Conservation (phyloP, 495 filamentous ascomycete genomes). For the Trichoderma reesei region DNA sequence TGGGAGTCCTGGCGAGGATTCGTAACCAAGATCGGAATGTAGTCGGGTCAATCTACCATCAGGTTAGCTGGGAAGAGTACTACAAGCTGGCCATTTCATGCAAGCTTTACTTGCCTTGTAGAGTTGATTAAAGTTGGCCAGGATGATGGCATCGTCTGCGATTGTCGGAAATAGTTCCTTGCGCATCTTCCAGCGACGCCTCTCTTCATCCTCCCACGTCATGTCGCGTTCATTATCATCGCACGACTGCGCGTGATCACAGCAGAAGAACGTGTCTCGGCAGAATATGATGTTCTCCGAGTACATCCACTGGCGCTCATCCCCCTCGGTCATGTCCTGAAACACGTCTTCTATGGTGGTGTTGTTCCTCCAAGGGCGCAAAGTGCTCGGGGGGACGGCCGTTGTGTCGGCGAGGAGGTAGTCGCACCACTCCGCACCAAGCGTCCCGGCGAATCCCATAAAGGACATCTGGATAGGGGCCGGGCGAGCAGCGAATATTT, state of each 20-base stretch:
- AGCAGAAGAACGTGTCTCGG: slow-evolving; percentile 97
- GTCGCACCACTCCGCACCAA: slow-evolving; percentile 98
- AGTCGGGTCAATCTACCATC: slow-evolving; percentile 80
- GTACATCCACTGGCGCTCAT: slow-evolving; percentile 76
- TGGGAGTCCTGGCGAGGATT: slow-evolving; percentile 77
- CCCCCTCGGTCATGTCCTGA: slow-evolving; percentile 56
- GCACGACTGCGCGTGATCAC: slow-evolving; percentile 90
- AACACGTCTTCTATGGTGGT: slow-evolving; percentile 61
- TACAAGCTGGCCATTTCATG: slow-evolving; percentile 31
- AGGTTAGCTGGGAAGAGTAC: background rate
- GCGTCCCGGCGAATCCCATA: slow-evolving; percentile 96
- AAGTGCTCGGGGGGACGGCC: slow-evolving; percentile 71
- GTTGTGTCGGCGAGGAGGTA: slow-evolving; percentile 88
- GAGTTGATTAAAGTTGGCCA: slow-evolving; percentile 97
- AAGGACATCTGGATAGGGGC: slow-evolving; percentile 99
- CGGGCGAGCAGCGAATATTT: slow-evolving; percentile 90
- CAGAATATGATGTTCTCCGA: slow-evolving; percentile 94
- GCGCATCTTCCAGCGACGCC: slow-evolving; percentile 81
- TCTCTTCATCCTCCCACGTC: slow-evolving; percentile 80
- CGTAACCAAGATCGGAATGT: slow-evolving; percentile 96
- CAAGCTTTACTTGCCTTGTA: slow-evolving; percentile 95
- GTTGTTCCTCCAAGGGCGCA: slow-evolving; percentile 69
- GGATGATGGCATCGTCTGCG: slow-evolving; percentile 75
- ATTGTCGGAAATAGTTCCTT: slow-evolving; percentile 87
- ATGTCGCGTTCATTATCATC: slow-evolving; percentile 60